phyloP scores from a whole-genome alignment of 352 stramenopile genomes.

The Globisporangium apiculatum region DNA sequence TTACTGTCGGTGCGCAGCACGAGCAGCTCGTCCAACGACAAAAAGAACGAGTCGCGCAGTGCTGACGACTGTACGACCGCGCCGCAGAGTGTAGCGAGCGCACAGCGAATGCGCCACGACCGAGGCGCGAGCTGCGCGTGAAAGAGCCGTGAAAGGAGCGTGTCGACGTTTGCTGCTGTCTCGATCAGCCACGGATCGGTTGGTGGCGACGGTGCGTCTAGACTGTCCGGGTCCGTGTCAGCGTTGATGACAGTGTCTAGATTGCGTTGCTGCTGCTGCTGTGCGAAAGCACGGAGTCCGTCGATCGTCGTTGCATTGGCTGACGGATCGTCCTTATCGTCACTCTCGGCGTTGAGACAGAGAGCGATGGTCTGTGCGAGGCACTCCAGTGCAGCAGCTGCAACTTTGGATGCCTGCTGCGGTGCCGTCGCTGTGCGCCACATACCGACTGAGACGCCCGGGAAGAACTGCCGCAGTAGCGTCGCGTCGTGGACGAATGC shows the following conservation, averaged over 20 bases:
- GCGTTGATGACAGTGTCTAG: background rate
- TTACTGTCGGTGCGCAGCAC: slow-evolving; percentile 57
- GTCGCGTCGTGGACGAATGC: slow-evolving; percentile 28
- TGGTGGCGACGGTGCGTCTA: background rate
- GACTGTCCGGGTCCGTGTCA: background rate
- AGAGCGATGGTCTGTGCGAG: slow-evolving; percentile 24
- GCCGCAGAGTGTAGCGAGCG: slow-evolving; percentile 53
- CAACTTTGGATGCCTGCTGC: slow-evolving; percentile 57
- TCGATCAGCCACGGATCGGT: slow-evolving; percentile 44
- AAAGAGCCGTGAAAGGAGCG: slow-evolving; percentile 59
- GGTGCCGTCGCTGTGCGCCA: slow-evolving; percentile 62
- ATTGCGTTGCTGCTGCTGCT: slow-evolving; percentile 3
- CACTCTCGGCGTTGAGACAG: slow-evolving; percentile 24
- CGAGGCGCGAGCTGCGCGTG: slow-evolving; percentile 20
- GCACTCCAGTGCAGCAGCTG: slow-evolving; percentile 51
- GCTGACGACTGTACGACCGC: slow-evolving; percentile 47
- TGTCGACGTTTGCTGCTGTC: slow-evolving; percentile 54
- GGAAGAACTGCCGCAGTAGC: slow-evolving; percentile 60
- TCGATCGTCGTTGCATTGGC: slow-evolving; percentile 10
- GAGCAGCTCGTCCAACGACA: slow-evolving; percentile 73
- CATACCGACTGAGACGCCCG: slow-evolving; percentile 51
- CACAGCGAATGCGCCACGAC: slow-evolving; percentile 58
- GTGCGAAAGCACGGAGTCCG: slow-evolving; percentile 3
- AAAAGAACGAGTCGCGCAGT: slow-evolving; percentile 58
- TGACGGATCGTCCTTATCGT: background rate